These are phyloP conservation scores for Neonectria sp. DNA, from an alignment of 2,329 filamentous ascomycete species.

Conservation along the genomic window DNA sequence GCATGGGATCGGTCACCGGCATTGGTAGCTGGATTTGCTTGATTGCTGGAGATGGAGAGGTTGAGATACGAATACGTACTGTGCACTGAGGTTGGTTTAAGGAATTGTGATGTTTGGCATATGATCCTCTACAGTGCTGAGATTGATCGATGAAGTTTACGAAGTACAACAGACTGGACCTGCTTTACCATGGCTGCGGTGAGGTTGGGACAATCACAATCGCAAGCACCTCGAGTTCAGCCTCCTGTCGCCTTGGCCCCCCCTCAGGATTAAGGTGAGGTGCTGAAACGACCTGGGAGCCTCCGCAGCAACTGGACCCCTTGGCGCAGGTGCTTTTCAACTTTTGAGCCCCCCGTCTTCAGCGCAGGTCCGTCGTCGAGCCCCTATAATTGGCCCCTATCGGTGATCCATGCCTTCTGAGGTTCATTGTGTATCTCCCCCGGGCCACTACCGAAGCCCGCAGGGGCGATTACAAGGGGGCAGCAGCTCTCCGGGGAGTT, in stretches of 20 bases:
- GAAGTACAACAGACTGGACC: neutral
- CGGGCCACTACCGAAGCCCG: slow-evolving; percentile 34
- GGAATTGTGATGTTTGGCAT: neutral
- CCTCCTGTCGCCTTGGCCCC: slow-evolving; percentile 3
- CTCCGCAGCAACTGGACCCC: neutral
- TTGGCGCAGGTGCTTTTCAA: neutral
- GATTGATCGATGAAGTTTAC: neutral
- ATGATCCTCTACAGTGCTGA: neutral
- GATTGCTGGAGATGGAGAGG: neutral
- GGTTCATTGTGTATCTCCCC: slow-evolving; percentile 32
- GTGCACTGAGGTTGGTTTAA: neutral
- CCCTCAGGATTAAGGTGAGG: slow-evolving; percentile 4
- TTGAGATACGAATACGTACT: neutral
- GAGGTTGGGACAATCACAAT: slow-evolving; percentile 17
- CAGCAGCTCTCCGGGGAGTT: slow-evolving; percentile 3
- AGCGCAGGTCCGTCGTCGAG: slow-evolving; percentile 6
- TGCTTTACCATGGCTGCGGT: neutral
- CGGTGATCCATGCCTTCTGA: neutral
- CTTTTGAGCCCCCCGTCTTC: neutral
- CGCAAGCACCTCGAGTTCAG: neutral
- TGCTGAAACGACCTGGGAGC: slow-evolving; percentile 13
- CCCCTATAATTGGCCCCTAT: slow-evolving; percentile 27
- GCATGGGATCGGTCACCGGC: slow-evolving; percentile 4
- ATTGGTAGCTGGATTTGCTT: neutral
- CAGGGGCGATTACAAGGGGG: neutral